Base-by-base conservation (phyloP, 352 stramenopile genomes). In the Globisporangium okanoganense region DNA sequence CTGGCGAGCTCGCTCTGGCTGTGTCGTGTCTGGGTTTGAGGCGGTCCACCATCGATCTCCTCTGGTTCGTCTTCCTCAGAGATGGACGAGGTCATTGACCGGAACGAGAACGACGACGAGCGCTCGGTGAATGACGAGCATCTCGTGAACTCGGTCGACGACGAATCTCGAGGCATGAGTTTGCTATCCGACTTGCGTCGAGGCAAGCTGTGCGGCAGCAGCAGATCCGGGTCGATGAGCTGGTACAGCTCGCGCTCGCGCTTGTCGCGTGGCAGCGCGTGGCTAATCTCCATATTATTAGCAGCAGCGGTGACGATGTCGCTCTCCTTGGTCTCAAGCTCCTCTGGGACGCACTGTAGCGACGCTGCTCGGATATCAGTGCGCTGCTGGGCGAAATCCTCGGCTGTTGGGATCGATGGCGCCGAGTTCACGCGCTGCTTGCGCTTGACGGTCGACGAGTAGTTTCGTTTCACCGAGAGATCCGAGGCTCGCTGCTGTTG, bases 281-380 rank as follows among this genome's bases (percentile, higher is more conserved):
- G 47, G 18, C 56, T 29, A 54, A 71, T 40, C 52, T 70, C 54
- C 45, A 52, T n/a, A n/a, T n/a, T n/a, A n/a, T n/a, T n/a, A n/a
- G n/a, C n/a, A 56, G 56, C n/a, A 56, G 40, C 40, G 2, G 16
- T 12, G 16, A 76, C 4, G 58, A 70, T 33, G 51, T 58, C 20
- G 69, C 77, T 66, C 27, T 45, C 40, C 40, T 45, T 45, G 40
- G 60, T 43, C 35, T 85, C 80, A n/a, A 81, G 64, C 14, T 87
- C 72, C 43, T 83, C 73, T 0, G 68, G 69, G 0, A 88, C 70
- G 29, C 66, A 77, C 47, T 78, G 69, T 20, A 85, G 66, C 38
- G 73, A 85, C 0, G 66, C 71, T 16, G 71, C 54, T 14, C 73
- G 73, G 22, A 53, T 69, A 18, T 79, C 67, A 1, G 59, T 58